Conservation (phyloP, 805 yeast species). For the Kregervanrija pseudodelftensis region DNA sequence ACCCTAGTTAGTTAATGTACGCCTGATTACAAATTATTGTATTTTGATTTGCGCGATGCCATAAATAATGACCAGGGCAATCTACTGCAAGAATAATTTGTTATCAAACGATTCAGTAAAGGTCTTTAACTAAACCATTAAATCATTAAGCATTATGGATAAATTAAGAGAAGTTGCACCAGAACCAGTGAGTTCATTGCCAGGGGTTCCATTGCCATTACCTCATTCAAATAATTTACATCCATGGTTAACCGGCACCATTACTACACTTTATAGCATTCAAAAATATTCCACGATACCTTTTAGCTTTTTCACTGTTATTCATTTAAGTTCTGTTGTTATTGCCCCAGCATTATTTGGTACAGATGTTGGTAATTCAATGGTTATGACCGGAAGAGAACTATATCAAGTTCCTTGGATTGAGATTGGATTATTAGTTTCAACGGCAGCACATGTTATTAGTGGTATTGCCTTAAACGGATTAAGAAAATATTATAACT, state of each 20-base stretch:
- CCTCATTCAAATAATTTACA: conserved; percentile 4
- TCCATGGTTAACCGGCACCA: conserved; percentile 5
- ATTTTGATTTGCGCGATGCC: too few relatives aligned
- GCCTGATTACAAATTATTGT: too few relatives aligned
- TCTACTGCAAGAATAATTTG: too few relatives aligned
- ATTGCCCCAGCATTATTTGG: conserved; percentile 45
- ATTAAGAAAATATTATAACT: conserved; percentile 27
- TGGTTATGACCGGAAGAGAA: conserved; percentile 53
- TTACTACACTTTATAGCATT: conserved; percentile 1
- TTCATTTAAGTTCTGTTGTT: conserved; percentile 51
- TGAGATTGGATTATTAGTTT: conserved; percentile 44
- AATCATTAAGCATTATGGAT: conserved; percentile 1
- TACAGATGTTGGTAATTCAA: conserved; percentile 38
- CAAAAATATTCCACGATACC: conserved; percentile 61
- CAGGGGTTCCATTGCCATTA: background rate
- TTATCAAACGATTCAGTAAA: too few relatives aligned
- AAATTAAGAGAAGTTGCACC: conserved; percentile 7
- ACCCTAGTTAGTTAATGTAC: too few relatives aligned
- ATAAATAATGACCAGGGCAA: too few relatives aligned
- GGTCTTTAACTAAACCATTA: too few relatives aligned
- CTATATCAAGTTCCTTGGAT: conserved; percentile 49
- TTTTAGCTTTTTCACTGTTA: conserved; percentile 46
- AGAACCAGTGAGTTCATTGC: conserved; percentile 3
- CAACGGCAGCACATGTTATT: conserved; percentile 40
- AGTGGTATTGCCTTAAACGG: conserved; percentile 45